Conservation (phyloP, 2,329 filamentous ascomycete species). For the Fusarium verticillioides region DNA sequence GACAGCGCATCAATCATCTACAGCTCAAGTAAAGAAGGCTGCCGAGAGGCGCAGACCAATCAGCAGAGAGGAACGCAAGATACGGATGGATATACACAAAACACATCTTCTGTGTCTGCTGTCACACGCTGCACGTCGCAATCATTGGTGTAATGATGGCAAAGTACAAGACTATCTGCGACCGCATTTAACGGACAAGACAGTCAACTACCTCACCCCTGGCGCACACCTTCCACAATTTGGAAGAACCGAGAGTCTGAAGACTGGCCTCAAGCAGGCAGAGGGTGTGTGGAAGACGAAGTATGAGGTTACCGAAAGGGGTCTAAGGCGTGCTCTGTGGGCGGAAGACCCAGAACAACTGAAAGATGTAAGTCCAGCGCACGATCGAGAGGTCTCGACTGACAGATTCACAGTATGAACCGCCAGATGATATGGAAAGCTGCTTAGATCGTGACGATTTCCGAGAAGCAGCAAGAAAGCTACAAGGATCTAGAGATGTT, state of each 20-base stretch:
- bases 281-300: conserved; percentile 73
- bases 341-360: conserved; percentile 72
- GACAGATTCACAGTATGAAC: conserved; percentile 59
- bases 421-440: conserved; percentile 72
- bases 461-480: conserved; percentile 70
- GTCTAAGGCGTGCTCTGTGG: conserved; percentile 79
- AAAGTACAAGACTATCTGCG: conserved; percentile 74
- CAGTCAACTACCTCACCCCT: conserved; percentile 75
- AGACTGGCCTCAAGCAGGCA: conserved; percentile 79
- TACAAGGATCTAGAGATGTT: conserved; percentile 87
- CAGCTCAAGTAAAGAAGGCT: conserved; percentile 44
- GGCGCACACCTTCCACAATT: conserved; percentile 76
- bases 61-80: conserved; percentile 63
- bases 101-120: conserved; percentile 85
- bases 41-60: conserved; percentile 62
- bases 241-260: conserved; percentile 78
- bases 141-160: conserved; percentile 87
- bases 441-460: conserved; percentile 80
- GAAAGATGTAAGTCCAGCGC: conserved; percentile 59
- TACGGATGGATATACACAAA: conserved; percentile 83
- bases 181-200: conserved; percentile 73
- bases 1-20: conserved; percentile 56
- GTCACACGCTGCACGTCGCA: conserved; percentile 79
- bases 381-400: conserved; percentile 20
- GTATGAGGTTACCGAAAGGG: conserved; percentile 78